Percentiles rank a stretch among this genome's conserved stretches.
These are phyloP conservation scores for Ilyonectria destructans DNA, from an alignment of 2,329 filamentous ascomycete genomes.

Conservation along the genomic window DNA sequence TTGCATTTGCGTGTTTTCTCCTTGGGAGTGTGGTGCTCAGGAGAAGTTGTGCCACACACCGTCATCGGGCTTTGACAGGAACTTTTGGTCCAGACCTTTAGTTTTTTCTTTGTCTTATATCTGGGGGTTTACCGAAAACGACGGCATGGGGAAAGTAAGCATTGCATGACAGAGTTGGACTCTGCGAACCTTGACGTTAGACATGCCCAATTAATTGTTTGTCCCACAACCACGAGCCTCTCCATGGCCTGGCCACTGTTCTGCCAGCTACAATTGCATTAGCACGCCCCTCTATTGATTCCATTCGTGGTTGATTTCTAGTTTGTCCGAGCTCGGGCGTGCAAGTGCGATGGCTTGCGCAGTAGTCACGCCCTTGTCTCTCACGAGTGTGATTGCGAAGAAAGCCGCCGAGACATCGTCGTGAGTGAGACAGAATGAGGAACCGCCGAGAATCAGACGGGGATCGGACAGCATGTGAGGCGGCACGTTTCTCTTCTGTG, in stretches of 20 bases:
- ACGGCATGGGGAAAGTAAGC: conserved; percentile 5
- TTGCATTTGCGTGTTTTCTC: conserved; percentile 11
- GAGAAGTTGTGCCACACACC: conserved; percentile 13
- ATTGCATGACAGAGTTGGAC: conserved; percentile 30
- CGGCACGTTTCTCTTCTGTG: conserved; percentile 17
- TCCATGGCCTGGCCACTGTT: conserved; percentile 8
- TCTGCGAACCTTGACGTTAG: conserved; percentile 23
- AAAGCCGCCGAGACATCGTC: conserved; percentile 32
- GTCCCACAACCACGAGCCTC: conserved; percentile 14
- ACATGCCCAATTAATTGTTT: conserved; percentile 9
- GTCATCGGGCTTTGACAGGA: conserved; percentile 24
- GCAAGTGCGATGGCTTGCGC: conserved; percentile 16
- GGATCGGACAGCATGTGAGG: conserved; percentile 30
- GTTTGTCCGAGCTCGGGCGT: not conserved
- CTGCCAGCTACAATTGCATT: not conserved
- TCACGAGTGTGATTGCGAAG: not conserved
- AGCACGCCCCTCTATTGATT: not conserved
- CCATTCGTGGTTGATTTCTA: not conserved
- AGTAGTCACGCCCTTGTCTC: conserved; percentile 15
- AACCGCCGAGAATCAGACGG: conserved; percentile 33
- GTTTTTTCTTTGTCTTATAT: not conserved
- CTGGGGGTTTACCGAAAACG: not conserved
- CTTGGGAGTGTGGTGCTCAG: conserved; percentile 1
- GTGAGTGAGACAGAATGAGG: conserved; percentile 20
- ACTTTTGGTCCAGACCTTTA: conserved; percentile 12